A percentile compares a stretch with the other conserved stretches of the same genome.
Conservation (phyloP, 805 yeast genomes). For the Cyberlindnera mrakii region DNA sequence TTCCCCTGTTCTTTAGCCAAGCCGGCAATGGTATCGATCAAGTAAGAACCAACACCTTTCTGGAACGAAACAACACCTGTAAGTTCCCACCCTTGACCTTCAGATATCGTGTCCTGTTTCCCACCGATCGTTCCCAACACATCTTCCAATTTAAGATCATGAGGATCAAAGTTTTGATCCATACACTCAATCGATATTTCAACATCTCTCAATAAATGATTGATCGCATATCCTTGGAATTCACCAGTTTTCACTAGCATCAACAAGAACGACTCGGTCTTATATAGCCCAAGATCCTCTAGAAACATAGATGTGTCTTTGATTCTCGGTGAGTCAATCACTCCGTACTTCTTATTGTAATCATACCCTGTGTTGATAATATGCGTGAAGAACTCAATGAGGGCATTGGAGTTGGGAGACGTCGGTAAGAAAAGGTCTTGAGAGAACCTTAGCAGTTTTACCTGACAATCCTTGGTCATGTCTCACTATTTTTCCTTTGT, state of each 20-base stretch:
- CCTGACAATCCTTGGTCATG: no score
- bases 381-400: conserved; percentile 9
- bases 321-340: conserved; percentile 17
- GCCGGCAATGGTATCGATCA: conserved; percentile 3
- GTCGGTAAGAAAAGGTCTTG: not conserved
- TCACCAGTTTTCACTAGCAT: conserved; percentile 6
- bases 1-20: conserved; percentile 1
- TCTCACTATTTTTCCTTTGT: no score
- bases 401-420: conserved; percentile 1
- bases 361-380: conserved; percentile 17
- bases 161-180: conserved; percentile 2
- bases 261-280: conserved; percentile 13
- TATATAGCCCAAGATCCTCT: conserved; percentile 14
- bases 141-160: not conserved
- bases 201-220: not conserved
- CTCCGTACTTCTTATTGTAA: conserved; percentile 10
- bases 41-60: conserved; percentile 16
- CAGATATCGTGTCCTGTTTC: conserved; percentile 2
- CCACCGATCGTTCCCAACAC: conserved; percentile 16
- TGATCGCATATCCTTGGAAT: not conserved
- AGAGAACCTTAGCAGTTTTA: conserved; percentile 3
- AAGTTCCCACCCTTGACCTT: conserved; percentile 12
- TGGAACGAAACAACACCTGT: conserved; percentile 18
- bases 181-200: conserved; percentile 2
- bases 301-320: conserved; percentile 11